Base-by-base conservation (phyloP, 2,329 filamentous ascomycete species). In the Aspergillus carbonarius region DNA sequence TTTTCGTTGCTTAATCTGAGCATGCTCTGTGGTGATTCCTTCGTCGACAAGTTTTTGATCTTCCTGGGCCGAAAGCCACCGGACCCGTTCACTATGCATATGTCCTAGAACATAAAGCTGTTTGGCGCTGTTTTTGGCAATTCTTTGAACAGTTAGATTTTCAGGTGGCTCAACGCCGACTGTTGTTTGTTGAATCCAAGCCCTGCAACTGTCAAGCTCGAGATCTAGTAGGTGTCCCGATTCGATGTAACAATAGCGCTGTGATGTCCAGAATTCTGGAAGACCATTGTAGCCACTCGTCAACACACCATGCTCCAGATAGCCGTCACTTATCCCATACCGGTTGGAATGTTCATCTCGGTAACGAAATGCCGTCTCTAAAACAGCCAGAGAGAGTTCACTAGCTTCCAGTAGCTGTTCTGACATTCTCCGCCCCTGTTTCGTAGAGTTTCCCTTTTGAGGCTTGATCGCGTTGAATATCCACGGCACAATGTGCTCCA, bases 261-360 rank as follows among this genome's bases (percentile, higher is more conserved):
- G 86, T 15, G 91, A 92, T 0, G 93, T 97, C 95, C 95, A 99
- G 46, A 93, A 90, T 60, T 91, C 87, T 0, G 89, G 85, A 8
- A 97, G 81, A 10, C 82, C 85, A 18, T 87, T 82, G 68, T 92
- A 93, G 46, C 85, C 84, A 15, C 82, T 78, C 2, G 79, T 76
- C 9, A 91, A 74, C 23, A 91, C 83, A 6, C 88, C 88, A 63
- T 88, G 79, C 50, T 86, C 80, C 32, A 95, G 74, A 53, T 84
- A 78, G 63, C 92, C 89, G 15, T 83, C 78, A 17, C 83, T 81
- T 4, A 97, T 82, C 2, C 91, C 92, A 71, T 96, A 98, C 3
- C 85, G 76, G 2, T 79, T 76, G 12, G 89, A 80, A 66, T 93
- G 89, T 35, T 85, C 82, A 61, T 83, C 80, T 40, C 95, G 88